Conservation (phyloP, 2,329 filamentous ascomycete species). For the Falciphora oryzae region DNA sequence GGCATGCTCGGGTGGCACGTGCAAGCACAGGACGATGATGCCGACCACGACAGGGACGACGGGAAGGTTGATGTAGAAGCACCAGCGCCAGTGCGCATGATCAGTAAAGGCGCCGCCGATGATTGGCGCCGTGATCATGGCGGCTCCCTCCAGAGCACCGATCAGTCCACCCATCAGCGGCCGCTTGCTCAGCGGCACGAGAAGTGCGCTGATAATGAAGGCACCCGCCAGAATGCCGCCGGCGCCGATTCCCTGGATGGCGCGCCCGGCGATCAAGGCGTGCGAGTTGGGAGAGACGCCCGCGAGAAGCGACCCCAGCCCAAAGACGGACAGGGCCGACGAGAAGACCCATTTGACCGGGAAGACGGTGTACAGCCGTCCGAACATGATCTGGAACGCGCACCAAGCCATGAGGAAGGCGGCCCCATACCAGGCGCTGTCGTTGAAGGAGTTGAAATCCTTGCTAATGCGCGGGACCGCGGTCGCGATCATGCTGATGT, state of each 20-base stretch:
- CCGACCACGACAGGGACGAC: conserved; percentile 24
- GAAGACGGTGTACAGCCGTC: conserved; percentile 34
- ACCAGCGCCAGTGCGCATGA: conserved; percentile 29
- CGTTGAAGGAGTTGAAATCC: conserved; percentile 15
- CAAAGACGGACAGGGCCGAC: conserved; percentile 32
- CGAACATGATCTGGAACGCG: conserved; percentile 30
- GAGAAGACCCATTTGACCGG: conserved; percentile 39
- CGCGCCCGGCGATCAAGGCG: conserved; percentile 46
- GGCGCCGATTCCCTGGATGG: conserved; percentile 45
- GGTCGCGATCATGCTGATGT: conserved; percentile 9
- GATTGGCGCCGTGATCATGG: conserved; percentile 27
- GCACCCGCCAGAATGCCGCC: conserved; percentile 46
- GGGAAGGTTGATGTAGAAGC: conserved; percentile 33
- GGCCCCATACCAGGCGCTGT: conserved; percentile 19
- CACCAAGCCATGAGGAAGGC: conserved; percentile 17
- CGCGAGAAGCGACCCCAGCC: conserved; percentile 29
- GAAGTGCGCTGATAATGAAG: conserved; percentile 32
- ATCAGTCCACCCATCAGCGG: conserved; percentile 17
- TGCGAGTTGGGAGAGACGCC: conserved; percentile 39
- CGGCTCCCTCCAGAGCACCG: conserved; percentile 15
- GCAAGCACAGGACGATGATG: conserved; percentile 17
- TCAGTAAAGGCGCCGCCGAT: conserved; percentile 31
- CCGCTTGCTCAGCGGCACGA: conserved; percentile 18
- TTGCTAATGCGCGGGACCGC: conserved; percentile 17
- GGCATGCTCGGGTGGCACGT: conserved; percentile 4